These are phyloP conservation scores for Beauveria rudraprayagi DNA, from an alignment of 2,329 filamentous ascomycete species.

Conservation along the genomic window DNA sequence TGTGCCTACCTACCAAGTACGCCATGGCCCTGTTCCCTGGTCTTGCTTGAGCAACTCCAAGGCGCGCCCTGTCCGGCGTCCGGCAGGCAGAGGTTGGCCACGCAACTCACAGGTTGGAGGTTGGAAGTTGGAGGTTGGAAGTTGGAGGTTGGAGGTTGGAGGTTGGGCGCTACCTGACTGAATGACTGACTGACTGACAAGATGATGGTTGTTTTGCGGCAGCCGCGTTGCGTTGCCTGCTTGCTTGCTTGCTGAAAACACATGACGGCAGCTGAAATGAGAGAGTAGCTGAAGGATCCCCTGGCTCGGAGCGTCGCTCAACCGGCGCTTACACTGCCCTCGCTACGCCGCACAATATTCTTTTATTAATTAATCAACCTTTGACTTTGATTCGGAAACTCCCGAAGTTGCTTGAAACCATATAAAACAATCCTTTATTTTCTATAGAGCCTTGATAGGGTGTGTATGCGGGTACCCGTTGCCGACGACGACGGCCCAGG, in stretches of 20 bases:
- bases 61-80: neutral
- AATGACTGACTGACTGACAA: too few species aligned
- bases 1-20: neutral
- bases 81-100: constrained; percentile 3
- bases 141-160: neutral
- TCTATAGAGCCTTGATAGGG: neutral
- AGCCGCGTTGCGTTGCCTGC: neutral
- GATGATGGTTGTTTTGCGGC: neutral
- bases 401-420: neutral
- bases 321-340: constrained; percentile 1
- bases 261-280: neutral
- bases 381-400: neutral
- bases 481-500: constrained; percentile 6
- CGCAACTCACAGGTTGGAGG: neutral
- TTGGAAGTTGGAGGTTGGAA: neutral
- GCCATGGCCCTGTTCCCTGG: constrained; percentile 3
- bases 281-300: neutral
- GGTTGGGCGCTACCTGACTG: neutral
- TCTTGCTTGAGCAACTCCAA: constrained; percentile 11
- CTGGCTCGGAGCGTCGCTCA: neutral
- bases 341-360: neutral
- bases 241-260: neutral
- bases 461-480: constrained; percentile 9
- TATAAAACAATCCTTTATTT: neutral
- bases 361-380: neutral